Percentiles rank a stretch among this genome's conserved stretches.
Conservation (phyloP, 495 filamentous ascomycete genomes). For the Lepraria neglecta region DNA sequence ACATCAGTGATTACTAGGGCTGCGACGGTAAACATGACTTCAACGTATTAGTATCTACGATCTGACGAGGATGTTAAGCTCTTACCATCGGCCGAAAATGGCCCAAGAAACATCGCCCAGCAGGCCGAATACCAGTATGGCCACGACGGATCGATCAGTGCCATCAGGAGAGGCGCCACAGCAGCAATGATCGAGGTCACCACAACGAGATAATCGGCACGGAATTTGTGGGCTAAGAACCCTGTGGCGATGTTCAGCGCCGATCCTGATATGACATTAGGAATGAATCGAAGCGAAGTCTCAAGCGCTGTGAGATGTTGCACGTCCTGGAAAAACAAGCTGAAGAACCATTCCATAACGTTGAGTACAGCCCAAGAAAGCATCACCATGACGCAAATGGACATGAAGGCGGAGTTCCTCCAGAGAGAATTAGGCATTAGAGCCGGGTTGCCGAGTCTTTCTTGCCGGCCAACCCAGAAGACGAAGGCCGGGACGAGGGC, state of each 20-base stretch:
- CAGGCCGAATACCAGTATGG: slow-evolving; percentile 56
- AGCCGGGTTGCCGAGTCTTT: slow-evolving; percentile 37
- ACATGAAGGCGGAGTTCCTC: slow-evolving; percentile 45
- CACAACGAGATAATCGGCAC: slow-evolving; percentile 43
- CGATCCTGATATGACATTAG: slow-evolving; percentile 47
- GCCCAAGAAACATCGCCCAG: slow-evolving; percentile 43
- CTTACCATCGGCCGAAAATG: slow-evolving; percentile 48
- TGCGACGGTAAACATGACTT: slow-evolving; percentile 50
- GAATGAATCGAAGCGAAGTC: slow-evolving; percentile 50
- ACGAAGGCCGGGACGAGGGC: slow-evolving; percentile 42
- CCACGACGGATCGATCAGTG: slow-evolving; percentile 38
- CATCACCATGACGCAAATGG: slow-evolving; percentile 46
- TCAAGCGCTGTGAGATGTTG: slow-evolving; percentile 39
- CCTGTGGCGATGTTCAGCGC: slow-evolving; percentile 50
- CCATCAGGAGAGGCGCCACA: slow-evolving; percentile 50
- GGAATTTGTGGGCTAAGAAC: slow-evolving; percentile 48
- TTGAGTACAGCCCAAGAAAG: slow-evolving; percentile 46
- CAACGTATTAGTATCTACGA: too few species aligned
- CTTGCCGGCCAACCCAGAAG: slow-evolving; percentile 43
- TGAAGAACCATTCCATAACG: slow-evolving; percentile 43
- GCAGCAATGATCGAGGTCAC: slow-evolving; percentile 41
- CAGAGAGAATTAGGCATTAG: slow-evolving; percentile 53
- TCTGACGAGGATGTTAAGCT: too few species aligned
- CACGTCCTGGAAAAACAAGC: slow-evolving; percentile 43
- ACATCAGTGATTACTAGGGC: slow-evolving; percentile 54